A percentile compares a stretch with the other conserved stretches of the same genome.
These are phyloP conservation scores for Musa itinerans DNA, from an alignment of 176 grass and related monocot species.

Conservation along the genomic window DNA sequence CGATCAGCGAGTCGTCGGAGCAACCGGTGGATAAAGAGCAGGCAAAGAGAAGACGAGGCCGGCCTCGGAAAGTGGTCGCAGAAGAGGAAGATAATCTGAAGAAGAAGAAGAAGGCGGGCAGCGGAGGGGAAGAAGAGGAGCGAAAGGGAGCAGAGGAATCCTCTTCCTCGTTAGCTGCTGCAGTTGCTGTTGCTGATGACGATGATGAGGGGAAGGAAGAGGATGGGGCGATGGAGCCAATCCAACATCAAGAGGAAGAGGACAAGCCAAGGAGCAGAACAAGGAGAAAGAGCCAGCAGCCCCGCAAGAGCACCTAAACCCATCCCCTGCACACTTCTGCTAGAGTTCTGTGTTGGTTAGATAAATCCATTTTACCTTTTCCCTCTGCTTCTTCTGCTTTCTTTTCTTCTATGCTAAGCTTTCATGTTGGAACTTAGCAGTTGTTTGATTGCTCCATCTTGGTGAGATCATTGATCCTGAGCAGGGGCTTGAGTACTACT, in stretches of 20 bases:
- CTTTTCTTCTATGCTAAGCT: too few relatives aligned
- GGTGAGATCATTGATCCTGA: too few relatives aligned
- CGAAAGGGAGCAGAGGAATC: not conserved
- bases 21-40: not conserved
- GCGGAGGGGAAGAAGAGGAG: not conserved
- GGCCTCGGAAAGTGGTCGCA: not conserved
- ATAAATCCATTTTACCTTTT: too few relatives aligned
- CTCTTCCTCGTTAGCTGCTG: not conserved
- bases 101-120: too few relatives aligned
- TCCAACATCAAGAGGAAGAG: not conserved
- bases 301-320: conserved; percentile 21
- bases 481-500: too few relatives aligned
- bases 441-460: too few relatives aligned
- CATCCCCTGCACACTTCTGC: too few relatives aligned
- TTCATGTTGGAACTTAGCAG: too few relatives aligned
- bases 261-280: conserved; percentile 16
- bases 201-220: not conserved
- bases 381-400: too few relatives aligned
- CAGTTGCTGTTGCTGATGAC: not conserved
- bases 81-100: not conserved
- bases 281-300: conserved; percentile 21
- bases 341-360: too few relatives aligned
- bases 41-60: not conserved
- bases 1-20: not conserved
- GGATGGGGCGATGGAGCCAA: too few relatives aligned